A percentile compares a stretch with the other conserved stretches of the same genome.
Conservation (phyloP, 306 rosid species). For the Pueraria montana region DNA sequence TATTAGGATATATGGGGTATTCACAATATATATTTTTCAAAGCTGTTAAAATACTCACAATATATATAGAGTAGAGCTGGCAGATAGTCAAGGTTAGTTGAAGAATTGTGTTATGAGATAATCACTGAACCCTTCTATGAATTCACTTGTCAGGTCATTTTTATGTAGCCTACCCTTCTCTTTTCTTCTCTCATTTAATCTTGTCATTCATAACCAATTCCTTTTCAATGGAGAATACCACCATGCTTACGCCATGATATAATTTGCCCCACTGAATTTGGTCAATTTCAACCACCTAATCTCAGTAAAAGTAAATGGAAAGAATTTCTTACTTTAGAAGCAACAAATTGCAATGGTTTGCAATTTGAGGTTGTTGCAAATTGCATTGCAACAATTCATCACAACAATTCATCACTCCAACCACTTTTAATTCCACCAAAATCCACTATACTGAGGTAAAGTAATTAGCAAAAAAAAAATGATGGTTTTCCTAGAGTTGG, state of each 20-base stretch:
- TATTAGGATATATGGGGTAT: no score
- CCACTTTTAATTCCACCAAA: conserved; percentile 8
- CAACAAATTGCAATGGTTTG: background rate
- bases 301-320: background rate
- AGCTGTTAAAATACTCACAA: background rate
- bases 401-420: background rate
- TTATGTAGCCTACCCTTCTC: background rate
- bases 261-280: background rate
- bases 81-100: background rate
- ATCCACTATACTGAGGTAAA: background rate
- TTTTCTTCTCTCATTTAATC: background rate
- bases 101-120: background rate
- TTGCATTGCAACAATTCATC: background rate
- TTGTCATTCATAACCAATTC: background rate
- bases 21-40: no score
- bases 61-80: background rate
- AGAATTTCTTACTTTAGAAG: background rate
- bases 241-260: background rate
- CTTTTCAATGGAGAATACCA: background rate
- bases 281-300: background rate
- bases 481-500: background rate
- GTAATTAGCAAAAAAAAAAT: background rate
- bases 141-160: background rate
- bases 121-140: background rate
- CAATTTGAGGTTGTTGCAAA: background rate